A percentile compares a stretch with the other conserved stretches of the same genome.
phyloP scores from a whole-genome alignment of 805 yeast genomes.

The Saturnispora dispora region DNA sequence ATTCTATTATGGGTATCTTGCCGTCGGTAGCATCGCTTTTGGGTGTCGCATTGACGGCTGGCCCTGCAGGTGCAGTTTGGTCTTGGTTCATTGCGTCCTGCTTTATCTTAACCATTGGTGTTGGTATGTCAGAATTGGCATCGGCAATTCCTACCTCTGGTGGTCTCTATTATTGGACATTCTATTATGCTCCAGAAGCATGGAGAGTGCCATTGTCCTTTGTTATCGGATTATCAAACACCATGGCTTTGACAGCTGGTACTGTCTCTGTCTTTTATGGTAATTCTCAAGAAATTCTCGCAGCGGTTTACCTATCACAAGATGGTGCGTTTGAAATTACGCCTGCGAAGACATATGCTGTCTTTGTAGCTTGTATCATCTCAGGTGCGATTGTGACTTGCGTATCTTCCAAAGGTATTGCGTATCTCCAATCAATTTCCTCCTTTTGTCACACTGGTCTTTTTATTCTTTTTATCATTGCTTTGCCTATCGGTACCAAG shows the following conservation, averaged over 20 bases:
- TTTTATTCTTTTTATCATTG: slow-evolving; percentile 46
- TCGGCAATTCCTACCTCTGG: slow-evolving; percentile 66
- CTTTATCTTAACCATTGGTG: slow-evolving; percentile 47
- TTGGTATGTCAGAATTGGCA: slow-evolving; percentile 55
- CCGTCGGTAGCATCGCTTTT: slow-evolving; percentile 55
- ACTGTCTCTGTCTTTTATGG: slow-evolving; percentile 61
- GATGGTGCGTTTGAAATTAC: slow-evolving; percentile 49
- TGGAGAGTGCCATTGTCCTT: slow-evolving; percentile 44
- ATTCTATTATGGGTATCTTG: slow-evolving; percentile 53
- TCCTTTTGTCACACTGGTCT: slow-evolving; percentile 43
- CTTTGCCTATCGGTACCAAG: slow-evolving; percentile 52
- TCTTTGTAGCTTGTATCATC: slow-evolving; percentile 49
- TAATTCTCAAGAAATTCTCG: slow-evolving; percentile 45
- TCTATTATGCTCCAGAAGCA: slow-evolving; percentile 50
- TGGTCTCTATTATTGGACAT: slow-evolving; percentile 61
- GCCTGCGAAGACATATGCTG: slow-evolving; percentile 46
- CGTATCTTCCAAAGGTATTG: slow-evolving; percentile 44
- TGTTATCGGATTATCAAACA: slow-evolving; percentile 55
- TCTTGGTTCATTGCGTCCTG: slow-evolving; percentile 41
- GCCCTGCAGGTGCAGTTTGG: slow-evolving; percentile 62
- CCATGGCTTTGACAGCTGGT: slow-evolving; percentile 55
- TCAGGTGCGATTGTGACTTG: slow-evolving; percentile 43
- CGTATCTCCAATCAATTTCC: slow-evolving; percentile 50
- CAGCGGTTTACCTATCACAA: slow-evolving; percentile 40
- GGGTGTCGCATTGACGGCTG: slow-evolving; percentile 47